These are phyloP conservation scores for Penicillium olsonii DNA, from an alignment of 2,329 filamentous ascomycete species.

Conservation along the genomic window DNA sequence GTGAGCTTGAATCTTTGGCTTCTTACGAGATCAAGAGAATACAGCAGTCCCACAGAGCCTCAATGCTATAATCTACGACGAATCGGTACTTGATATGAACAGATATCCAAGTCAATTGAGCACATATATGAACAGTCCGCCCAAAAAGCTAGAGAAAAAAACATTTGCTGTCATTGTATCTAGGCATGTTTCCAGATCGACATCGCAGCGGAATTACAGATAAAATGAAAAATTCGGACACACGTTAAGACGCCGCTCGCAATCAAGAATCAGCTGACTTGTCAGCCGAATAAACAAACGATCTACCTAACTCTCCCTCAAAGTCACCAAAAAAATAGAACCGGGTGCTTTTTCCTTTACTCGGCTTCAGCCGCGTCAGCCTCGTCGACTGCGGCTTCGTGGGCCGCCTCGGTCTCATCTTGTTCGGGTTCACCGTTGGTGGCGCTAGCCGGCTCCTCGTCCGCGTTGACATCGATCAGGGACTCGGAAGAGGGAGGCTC, in stretches of 20 bases:
- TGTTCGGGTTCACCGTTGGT: constrained; percentile 35
- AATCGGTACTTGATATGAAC: too few species aligned
- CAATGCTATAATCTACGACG: too few species aligned
- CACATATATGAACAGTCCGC: constrained; percentile 1
- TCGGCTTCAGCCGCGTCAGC: constrained; percentile 22
- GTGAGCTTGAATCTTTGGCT: neutral
- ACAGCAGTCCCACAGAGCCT: too few species aligned
- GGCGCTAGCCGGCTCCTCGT: constrained; percentile 29
- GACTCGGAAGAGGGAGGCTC: constrained; percentile 41
- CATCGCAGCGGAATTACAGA: constrained; percentile 23
- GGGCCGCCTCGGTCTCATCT: constrained; percentile 23
- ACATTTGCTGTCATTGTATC: constrained; percentile 20
- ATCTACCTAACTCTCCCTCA: constrained; percentile 22
- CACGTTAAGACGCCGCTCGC: constrained; percentile 32
- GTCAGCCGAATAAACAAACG: constrained; percentile 21
- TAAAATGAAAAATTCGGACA: constrained; percentile 22
- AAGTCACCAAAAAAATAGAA: constrained; percentile 15
- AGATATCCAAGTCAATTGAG: neutral
- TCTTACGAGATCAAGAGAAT: too few species aligned
- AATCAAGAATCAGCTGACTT: constrained; percentile 25
- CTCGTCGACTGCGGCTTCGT: constrained; percentile 8
- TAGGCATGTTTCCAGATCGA: constrained; percentile 19
- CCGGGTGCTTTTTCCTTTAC: constrained; percentile 19
- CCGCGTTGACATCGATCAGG: constrained; percentile 45
- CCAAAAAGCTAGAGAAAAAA: constrained; percentile 5